These are phyloP conservation scores for Pezicula neosporulosa DNA, from an alignment of 2,329 filamentous ascomycete genomes.

Conservation along the genomic window DNA sequence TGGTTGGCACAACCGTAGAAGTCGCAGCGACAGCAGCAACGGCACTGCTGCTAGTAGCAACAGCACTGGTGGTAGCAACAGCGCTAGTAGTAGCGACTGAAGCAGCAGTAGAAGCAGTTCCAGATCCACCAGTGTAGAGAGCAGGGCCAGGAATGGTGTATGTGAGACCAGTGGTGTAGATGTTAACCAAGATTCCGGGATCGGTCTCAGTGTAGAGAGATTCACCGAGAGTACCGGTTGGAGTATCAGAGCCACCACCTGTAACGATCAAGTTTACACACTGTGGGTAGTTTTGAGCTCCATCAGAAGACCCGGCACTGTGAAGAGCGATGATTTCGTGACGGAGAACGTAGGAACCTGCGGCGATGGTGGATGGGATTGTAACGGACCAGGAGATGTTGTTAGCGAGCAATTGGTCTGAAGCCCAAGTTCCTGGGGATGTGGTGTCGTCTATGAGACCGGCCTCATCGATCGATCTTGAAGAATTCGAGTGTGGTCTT, in stretches of 20 bases:
- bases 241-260: conserved; percentile 35
- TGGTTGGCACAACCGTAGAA: conserved; percentile 4
- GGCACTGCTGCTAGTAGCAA: not conserved
- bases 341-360: conserved; percentile 45
- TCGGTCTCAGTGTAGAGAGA: conserved; percentile 29
- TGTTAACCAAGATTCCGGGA: conserved; percentile 43
- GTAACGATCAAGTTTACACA: conserved; percentile 46
- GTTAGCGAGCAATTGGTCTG: conserved; percentile 44
- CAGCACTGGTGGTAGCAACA: not conserved
- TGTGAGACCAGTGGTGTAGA: conserved; percentile 29
- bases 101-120: not conserved
- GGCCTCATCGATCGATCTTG: conserved; percentile 38
- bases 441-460: conserved; percentile 29
- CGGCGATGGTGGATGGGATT: conserved; percentile 37
- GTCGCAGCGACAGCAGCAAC: not conserved
- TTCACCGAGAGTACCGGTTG: conserved; percentile 31
- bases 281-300: conserved; percentile 47
- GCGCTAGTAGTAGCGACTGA: conserved; percentile 22
- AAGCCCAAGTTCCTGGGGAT: conserved; percentile 35
- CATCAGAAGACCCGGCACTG: conserved; percentile 28
- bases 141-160: conserved; percentile 37
- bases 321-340: conserved; percentile 23
- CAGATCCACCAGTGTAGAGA: conserved; percentile 18
- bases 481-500: conserved; percentile 37
- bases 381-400: conserved; percentile 49